Percentiles rank a stretch among this genome's conserved stretches.
phyloP scores from a whole-genome alignment of 2,329 filamentous ascomycete species.

The Albifimbria verrucaria region DNA sequence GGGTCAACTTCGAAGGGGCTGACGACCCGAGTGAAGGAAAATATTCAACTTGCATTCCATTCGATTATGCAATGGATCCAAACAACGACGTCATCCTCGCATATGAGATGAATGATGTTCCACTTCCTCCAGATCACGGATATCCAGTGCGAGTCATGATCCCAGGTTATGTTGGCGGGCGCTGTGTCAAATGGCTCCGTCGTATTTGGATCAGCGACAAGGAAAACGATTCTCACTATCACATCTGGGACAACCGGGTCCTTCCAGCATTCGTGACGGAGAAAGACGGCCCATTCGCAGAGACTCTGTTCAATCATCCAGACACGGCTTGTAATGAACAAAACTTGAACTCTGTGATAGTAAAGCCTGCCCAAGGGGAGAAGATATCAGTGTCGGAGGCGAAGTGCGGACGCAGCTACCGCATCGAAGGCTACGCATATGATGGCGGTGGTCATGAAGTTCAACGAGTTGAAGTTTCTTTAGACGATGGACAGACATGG shows the following conservation, averaged over 20 bases:
- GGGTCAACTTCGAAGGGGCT: slow-evolving; percentile 48
- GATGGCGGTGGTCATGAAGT: slow-evolving; percentile 47
- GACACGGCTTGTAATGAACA: slow-evolving; percentile 47
- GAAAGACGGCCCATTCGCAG: slow-evolving; percentile 43
- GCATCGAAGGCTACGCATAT: slow-evolving; percentile 45
- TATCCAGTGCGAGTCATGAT: slow-evolving; percentile 38
- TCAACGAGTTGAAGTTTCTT: slow-evolving; percentile 43
- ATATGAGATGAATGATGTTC: slow-evolving; percentile 41
- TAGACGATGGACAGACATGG: slow-evolving; percentile 44
- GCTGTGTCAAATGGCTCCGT: slow-evolving; percentile 45
- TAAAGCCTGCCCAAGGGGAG: slow-evolving; percentile 42
- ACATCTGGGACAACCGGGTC: slow-evolving; percentile 48
- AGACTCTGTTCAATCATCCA: slow-evolving; percentile 43
- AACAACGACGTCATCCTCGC: slow-evolving; percentile 46
- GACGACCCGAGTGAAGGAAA: slow-evolving; percentile 44
- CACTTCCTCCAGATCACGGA: slow-evolving; percentile 42
- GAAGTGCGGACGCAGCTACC: slow-evolving; percentile 35
- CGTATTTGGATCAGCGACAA: slow-evolving; percentile 37
- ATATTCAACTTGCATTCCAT: slow-evolving; percentile 44
- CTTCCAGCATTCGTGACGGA: slow-evolving; percentile 48
- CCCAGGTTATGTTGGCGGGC: slow-evolving; percentile 40
- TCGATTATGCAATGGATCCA: slow-evolving; percentile 45
- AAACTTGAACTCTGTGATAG: slow-evolving; percentile 45
- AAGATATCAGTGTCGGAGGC: slow-evolving; percentile 34
- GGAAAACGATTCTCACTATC: slow-evolving; percentile 43